Base-by-base conservation (phyloP, 1,284 basidiomycete species). In the Cryptococcus floricola region DNA sequence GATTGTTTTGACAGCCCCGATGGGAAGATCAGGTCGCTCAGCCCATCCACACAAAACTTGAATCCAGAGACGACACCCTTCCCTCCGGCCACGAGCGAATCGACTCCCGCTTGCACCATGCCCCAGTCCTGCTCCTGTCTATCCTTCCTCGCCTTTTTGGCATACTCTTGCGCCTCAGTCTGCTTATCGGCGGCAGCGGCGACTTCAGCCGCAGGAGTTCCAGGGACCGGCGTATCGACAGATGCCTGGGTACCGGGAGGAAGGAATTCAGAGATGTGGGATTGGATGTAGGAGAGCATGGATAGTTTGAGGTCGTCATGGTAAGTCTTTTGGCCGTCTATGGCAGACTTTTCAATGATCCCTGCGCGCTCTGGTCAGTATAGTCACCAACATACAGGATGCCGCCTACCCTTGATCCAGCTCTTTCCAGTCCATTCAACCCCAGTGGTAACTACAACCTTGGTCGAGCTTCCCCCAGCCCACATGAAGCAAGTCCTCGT, bases 391-490 rank as follows among this genome's bases (percentile, higher is more conserved):
- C 8, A 12, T 13, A 28, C 16, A 9, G 25, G 42, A 39, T 18
- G 52, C 4, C 48, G 5, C 34, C 41, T 18, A 91, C 92, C 87
- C 77, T 91, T 95, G 75, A 98, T 90, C 79, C 97, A 97, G 75
- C 91, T 95, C 65, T 93, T 83, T 23, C 94, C 94, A 0, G 88
- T 91, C 94, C 95, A 98, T 61, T 98, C 94, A 3, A 98, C 91
- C 63, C 88, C 84, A 7, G 89, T 93, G 39, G 91, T 94, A 4
- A 98, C 91, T 8, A 91, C 67, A 13, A 98, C 84, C 52, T 83
- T 84, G 2, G 89, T 87, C 4, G 86, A 84, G 52, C 88, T 84
- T 4, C 83, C 80, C 50, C 87, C 87, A 5, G 89, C 92, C 94
- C 94, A 98, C 74, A 85, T 98, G 55, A 98, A 82, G 73, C 94